Conservation (phyloP, 73 alveolate genomes). For the Symbiodinium natans region DNA sequence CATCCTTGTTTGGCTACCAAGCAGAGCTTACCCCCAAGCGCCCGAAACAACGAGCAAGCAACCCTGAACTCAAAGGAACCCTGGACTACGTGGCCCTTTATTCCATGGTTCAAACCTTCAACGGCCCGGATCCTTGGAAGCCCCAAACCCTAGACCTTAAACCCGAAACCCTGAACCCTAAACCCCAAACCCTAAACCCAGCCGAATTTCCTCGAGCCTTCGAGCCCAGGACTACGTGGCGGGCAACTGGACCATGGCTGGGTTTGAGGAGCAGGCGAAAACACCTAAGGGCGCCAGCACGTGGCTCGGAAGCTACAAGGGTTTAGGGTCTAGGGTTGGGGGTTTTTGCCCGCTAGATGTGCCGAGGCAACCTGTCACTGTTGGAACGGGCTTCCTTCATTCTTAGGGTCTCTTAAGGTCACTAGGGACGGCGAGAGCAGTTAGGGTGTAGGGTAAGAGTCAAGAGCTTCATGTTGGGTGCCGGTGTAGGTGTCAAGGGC, state of each 20-base stretch:
- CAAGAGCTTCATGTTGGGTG: too few relatives aligned
- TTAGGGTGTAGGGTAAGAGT: too few relatives aligned
- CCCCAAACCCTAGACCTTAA: background rate
- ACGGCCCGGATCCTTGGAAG: too few relatives aligned
- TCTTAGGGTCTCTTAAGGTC: too few relatives aligned
- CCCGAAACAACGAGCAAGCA: background rate
- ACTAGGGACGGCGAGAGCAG: too few relatives aligned
- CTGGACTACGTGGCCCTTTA: background rate
- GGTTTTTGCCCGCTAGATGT: too few relatives aligned
- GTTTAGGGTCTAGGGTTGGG: too few relatives aligned
- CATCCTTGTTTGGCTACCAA: background rate
- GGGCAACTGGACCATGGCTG: slow-evolving; percentile 9
- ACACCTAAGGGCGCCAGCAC: background rate
- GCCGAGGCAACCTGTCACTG: too few relatives aligned
- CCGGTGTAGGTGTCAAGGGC: too few relatives aligned
- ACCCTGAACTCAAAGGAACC: too few relatives aligned
- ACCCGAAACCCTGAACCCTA: background rate
- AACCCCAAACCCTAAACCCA: background rate
- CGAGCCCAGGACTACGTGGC: background rate
- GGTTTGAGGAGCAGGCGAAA: background rate
- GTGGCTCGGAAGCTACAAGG: background rate
- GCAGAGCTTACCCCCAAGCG: background rate
- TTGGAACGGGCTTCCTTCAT: too few relatives aligned
- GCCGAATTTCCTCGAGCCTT: background rate
- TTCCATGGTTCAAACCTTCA: background rate